phyloP scores from a whole-genome alignment of 306 rosid genomes.

The Lagenaria siceraria region DNA sequence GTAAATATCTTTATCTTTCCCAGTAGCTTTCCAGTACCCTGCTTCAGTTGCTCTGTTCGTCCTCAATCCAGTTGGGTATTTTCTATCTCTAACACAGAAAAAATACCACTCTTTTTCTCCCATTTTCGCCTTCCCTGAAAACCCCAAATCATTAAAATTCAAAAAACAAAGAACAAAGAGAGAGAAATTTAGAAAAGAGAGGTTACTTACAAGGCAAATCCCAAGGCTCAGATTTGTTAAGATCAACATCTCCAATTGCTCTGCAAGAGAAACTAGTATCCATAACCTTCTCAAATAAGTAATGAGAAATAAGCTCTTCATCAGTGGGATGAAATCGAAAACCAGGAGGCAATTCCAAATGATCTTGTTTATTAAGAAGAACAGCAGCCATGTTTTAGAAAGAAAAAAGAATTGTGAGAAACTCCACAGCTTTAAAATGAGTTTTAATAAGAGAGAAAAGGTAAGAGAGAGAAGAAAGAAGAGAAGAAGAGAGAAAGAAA shows the following conservation, averaged over 20 bases:
- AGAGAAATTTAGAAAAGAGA: neutral
- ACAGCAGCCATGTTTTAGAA: neutral
- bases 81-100: conserved; percentile 85
- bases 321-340: conserved; percentile 94
- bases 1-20: conserved; percentile 87
- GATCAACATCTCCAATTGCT: conserved; percentile 92
- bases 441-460: neutral
- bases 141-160: neutral
- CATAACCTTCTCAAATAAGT: conserved; percentile 52
- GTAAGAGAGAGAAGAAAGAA: neutral
- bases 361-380: conserved; percentile 27
- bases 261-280: conserved; percentile 41
- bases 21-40: conserved; percentile 97
- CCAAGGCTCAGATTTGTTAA: conserved; percentile 98
- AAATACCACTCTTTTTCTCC: conserved; percentile 96
- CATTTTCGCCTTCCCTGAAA: conserved; percentile 84
- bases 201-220: conserved; percentile 64
- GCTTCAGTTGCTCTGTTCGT: conserved; percentile 92
- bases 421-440: conserved; percentile 2
- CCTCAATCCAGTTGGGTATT: conserved; percentile 91
- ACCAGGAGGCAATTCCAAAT: conserved; percentile 70
- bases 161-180: neutral
- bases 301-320: conserved; percentile 91
- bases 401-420: neutral
- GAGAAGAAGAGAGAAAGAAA: conserved; percentile 1